These are phyloP conservation scores for Russula abietina DNA, from an alignment of 768 basidiomycete genomes.

Conservation along the genomic window DNA sequence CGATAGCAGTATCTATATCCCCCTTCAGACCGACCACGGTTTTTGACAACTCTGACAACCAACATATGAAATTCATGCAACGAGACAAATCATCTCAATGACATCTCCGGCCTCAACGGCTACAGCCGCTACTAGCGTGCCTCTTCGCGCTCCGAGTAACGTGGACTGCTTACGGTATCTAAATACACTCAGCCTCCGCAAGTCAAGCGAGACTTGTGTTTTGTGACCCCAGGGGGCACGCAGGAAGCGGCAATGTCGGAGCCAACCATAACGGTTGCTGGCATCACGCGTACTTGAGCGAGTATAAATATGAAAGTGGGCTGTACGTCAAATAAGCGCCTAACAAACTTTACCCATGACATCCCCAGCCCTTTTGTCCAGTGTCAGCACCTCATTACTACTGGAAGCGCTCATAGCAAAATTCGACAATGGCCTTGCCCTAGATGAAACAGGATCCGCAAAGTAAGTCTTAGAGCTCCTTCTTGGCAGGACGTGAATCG, in stretches of 20 bases:
- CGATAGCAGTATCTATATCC: neutral
- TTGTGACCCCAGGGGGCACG: slow-evolving; percentile 10
- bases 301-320: slow-evolving; percentile 20
- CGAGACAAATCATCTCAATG: neutral
- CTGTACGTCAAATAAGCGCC: slow-evolving; percentile 17
- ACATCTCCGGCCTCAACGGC: neutral
- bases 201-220: slow-evolving; percentile 19
- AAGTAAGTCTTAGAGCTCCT: slow-evolving; percentile 4
- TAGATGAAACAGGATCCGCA: slow-evolving; percentile 5
- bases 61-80: neutral
- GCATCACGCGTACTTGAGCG: slow-evolving; percentile 7
- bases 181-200: slow-evolving; percentile 11
- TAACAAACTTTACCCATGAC: slow-evolving; percentile 16
- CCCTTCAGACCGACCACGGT: neutral
- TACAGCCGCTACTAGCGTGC: neutral
- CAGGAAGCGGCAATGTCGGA: slow-evolving; percentile 23
- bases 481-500: neutral
- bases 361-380: slow-evolving; percentile 15
- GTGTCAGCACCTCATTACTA: slow-evolving; percentile 11
- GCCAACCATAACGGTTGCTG: slow-evolving; percentile 15
- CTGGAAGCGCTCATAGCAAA: slow-evolving; percentile 19
- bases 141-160: slow-evolving; percentile 9
- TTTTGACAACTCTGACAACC: neutral
- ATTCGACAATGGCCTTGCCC: slow-evolving; percentile 16
- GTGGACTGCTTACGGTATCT: slow-evolving; percentile 18